Conservation (phyloP, 2,329 filamentous ascomycete genomes). For the Falciphora oryzae region DNA sequence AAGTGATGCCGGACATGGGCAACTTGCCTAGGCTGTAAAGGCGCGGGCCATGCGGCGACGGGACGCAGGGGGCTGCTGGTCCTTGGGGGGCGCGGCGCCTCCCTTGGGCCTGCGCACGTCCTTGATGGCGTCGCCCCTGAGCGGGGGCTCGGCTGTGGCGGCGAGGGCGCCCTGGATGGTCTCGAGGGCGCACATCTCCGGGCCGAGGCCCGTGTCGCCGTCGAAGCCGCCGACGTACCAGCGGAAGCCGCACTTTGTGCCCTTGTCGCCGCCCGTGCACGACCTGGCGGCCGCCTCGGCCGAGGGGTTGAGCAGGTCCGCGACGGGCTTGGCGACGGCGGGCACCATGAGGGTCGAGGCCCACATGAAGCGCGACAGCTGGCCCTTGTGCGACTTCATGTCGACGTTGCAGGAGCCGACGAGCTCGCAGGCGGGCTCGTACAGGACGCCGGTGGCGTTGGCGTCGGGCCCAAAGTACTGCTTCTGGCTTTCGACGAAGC, state of each 20-base stretch:
- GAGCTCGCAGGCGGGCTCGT: constrained; percentile 60
- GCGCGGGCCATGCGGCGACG: neutral
- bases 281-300: constrained; percentile 49
- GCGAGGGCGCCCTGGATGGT: constrained; percentile 54
- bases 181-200: constrained; percentile 61
- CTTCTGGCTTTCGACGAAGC: constrained; percentile 44
- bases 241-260: constrained; percentile 52
- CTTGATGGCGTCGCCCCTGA: constrained; percentile 42
- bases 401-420: constrained; percentile 53
- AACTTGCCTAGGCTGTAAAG: neutral
- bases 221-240: constrained; percentile 58
- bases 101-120: constrained; percentile 28
- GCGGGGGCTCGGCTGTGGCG: constrained; percentile 35
- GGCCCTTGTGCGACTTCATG: constrained; percentile 64
- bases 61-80: neutral
- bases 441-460: constrained; percentile 55
- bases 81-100: neutral
- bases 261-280: constrained; percentile 50
- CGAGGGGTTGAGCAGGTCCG: constrained; percentile 42
- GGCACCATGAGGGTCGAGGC: constrained; percentile 51
- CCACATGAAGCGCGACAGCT: constrained; percentile 60
- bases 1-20: too few relatives aligned
- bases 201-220: constrained; percentile 48
- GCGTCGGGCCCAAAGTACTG: constrained; percentile 48
- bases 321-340: constrained; percentile 41